Evolutionary conservation across 192 early-diverging fungal genomes (phyloP), one percentile per base, ranked within the genome.

Genomic region (Entomortierella lignicola): DNA sequence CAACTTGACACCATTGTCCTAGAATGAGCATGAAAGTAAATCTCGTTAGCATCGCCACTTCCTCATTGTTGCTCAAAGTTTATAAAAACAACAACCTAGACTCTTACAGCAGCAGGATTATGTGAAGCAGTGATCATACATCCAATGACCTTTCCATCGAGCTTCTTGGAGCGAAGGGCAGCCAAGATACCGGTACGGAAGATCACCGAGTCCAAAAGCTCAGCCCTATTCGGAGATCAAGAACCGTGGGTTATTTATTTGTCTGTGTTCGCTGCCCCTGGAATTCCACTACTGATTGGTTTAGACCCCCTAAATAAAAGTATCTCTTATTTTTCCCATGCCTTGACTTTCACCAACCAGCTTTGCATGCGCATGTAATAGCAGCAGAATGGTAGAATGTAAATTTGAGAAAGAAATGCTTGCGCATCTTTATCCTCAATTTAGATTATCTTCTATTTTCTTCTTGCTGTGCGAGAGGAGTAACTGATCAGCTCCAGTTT

Each of bases 51-150:
- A 50, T 50, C 15, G 21, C 48, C n/a, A 50, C 4, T 54, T 6
- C n/a, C 3, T n/a, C 18, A 58, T 11, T 13, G 21, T 20, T 17
- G 8, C 12, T 31, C 4, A 58, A 39, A 21, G 20, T 4, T 8
- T 8, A 31, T 15, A 23, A 6, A 39, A 39, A n/a, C 17, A 25
- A 41, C 0, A 32, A 23, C 37, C 4, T 26, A 26, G 27, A 27
- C 26, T 43, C 55, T 68, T 84, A 94, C 93, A 65, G 77, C 80
- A 82, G 93, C 96, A 53, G 95, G 93, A 83, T 99, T 99, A 86
- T 99, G 98, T 30, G 97, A 98, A 34, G 98, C 98, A 50, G 98
- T 99, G 66, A 99, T 89, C 98, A 99, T 99, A 42, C 95, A 91
- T 59, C 98, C 98, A 66, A 99, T 96, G 56, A 83, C 86, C 64